Evolutionary conservation across 1,139 yeast species (phyloP).

Genomic region (Magnusiomyces ingens): DNA sequence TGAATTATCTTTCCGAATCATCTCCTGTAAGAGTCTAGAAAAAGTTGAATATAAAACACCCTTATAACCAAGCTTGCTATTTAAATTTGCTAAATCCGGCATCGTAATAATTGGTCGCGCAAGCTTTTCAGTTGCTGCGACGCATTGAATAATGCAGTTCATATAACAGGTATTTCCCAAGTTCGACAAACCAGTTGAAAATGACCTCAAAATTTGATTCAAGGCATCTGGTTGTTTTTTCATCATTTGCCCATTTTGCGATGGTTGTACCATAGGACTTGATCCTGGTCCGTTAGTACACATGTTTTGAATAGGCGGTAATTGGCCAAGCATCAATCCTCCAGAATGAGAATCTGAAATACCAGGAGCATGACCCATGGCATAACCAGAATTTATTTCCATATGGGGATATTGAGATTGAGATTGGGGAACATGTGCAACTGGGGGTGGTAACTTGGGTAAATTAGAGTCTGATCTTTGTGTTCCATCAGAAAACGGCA

Average conservation of each 20-base stretch:
- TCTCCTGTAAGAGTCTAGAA: slow-evolving; percentile 54
- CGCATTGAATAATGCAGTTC: slow-evolving; percentile 85
- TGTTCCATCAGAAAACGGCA: not conserved
- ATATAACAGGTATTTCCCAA: slow-evolving; percentile 91
- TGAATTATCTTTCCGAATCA: slow-evolving; percentile 44
- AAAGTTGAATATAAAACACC: slow-evolving; percentile 75
- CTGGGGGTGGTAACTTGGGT: slow-evolving; percentile 11
- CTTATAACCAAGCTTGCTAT: slow-evolving; percentile 73
- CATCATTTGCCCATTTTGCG: not conserved
- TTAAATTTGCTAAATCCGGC: slow-evolving; percentile 67
- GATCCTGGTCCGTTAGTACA: not conserved
- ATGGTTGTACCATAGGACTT: not conserved
- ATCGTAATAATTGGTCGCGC: slow-evolving; percentile 46
- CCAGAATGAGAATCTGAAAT: not conserved
- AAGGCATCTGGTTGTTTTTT: not conserved
- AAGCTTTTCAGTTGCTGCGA: slow-evolving; percentile 47
- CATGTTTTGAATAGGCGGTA: not conserved
- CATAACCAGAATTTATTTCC: slow-evolving; percentile 7
- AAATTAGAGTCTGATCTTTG: not conserved
- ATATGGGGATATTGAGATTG: slow-evolving; percentile 7
- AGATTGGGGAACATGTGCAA: slow-evolving; percentile 10
- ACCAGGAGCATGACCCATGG: slow-evolving; percentile 8
- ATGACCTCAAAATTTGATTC: slow-evolving; percentile 12
- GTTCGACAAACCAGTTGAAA: slow-evolving; percentile 60
- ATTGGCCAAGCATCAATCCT: not conserved